These are phyloP conservation scores for Leishmania turanica DNA, from an alignment of 208 protist species.

Conservation along the genomic window DNA sequence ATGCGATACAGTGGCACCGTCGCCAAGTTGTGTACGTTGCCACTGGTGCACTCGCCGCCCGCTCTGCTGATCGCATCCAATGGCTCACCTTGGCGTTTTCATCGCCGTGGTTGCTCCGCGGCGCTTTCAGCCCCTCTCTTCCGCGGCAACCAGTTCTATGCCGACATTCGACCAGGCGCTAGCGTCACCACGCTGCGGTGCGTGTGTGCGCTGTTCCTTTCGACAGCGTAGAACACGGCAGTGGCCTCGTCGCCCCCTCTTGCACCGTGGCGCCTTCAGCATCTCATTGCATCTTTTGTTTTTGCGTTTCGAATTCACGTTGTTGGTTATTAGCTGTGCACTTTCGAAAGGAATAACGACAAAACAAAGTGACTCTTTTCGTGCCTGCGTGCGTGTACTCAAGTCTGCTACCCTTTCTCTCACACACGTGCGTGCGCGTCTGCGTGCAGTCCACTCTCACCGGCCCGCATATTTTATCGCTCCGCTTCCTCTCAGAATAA, in stretches of 20 bases:
- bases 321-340: neutral
- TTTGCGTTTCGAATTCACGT: neutral
- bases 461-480: neutral
- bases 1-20: neutral
- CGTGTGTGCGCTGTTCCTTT: neutral
- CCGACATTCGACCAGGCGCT: neutral
- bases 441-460: neutral
- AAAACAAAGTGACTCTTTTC: neutral
- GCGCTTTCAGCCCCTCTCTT: neutral
- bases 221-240: neutral
- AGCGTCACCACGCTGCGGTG: neutral
- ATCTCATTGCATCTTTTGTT: neutral
- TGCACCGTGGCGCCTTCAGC: neutral
- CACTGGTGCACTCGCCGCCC: neutral
- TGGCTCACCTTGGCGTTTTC: neutral
- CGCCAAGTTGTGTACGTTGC: neutral
- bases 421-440: neutral
- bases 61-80: neutral
- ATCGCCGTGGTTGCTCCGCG: neutral
- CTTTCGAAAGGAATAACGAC: neutral
- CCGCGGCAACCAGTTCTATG: neutral
- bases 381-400: neutral
- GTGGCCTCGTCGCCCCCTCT: neutral
- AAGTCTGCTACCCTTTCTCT: neutral
- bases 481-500: conserved; percentile 1